Base-by-base conservation (phyloP, 75 land plant species). In the Isoetes taiwanensis region DNA sequence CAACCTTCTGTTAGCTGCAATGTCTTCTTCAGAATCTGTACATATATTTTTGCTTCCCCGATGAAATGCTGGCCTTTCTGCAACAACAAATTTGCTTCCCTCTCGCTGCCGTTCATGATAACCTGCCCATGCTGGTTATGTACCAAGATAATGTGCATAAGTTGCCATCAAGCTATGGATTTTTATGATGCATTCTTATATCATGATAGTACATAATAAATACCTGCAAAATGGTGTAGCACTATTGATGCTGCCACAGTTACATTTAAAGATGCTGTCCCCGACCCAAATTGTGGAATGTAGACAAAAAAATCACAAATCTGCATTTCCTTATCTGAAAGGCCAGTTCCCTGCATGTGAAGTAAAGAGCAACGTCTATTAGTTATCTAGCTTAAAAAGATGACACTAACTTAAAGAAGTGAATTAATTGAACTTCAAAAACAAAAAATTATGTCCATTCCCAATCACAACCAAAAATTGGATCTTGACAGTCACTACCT, bases 181-280 rank as follows among this genome's bases (percentile, higher is more conserved):
- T n/a, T 33, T 54, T 21, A 54, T 26, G 12, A 54, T 10, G 32
- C 32, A 24, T 11, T 28, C 11, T 21, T 21, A 14, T 28, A 46
- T 20, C 58, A 46, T 12, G n/a, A 23, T 2, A 12, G 54, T 28
- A 57, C 2, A 29, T 23, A 30, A 11, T 30, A 10, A 19, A 48
- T 68, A 83, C 93, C 84, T 64, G 78, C 83, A 73, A 83, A 86
- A 58, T 83, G 93, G 70, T 93, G 95, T 28, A 93, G 73, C 24
- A 87, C 98, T 54, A 93, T 93, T 12, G 98, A 93, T 48, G 89
- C 98, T 20, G 98, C 98, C 4, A 93, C 83, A 32, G 98, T 87
- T 26, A 87, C 98, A 63, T 93, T 93, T 34, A 93, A 61, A 0
- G 98, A 93, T 0, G 96, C 98, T 52, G 98, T 93, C 30, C 98